A percentile compares a stretch with the other conserved stretches of the same genome.
phyloP scores from a whole-genome alignment of 2,329 filamentous ascomycete species.

The Blumeria graminis region DNA sequence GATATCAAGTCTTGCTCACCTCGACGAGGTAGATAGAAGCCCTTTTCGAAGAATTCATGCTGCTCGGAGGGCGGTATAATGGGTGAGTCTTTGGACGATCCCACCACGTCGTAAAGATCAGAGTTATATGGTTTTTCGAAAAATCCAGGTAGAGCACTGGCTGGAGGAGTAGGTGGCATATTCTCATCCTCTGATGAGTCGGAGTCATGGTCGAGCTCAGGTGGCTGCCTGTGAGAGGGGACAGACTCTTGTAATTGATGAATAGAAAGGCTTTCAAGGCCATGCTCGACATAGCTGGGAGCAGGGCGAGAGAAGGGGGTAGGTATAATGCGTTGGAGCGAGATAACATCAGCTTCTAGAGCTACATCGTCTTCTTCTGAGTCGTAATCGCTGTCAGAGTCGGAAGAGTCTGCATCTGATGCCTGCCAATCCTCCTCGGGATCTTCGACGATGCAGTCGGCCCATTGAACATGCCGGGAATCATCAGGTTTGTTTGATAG shows the following conservation, averaged over 20 bases:
- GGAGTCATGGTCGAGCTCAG: conserved; percentile 45
- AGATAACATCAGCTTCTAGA: conserved; percentile 24
- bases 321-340: conserved; percentile 18
- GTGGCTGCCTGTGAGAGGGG: conserved; percentile 38
- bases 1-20: conserved; percentile 18
- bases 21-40: conserved; percentile 22
- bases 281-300: conserved; percentile 29
- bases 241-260: conserved; percentile 35
- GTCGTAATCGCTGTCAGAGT: conserved; percentile 26
- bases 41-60: conserved; percentile 21
- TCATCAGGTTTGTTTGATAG: conserved; percentile 27
- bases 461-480: conserved; percentile 61
- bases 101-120: conserved; percentile 12
- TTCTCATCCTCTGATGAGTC: conserved; percentile 47
- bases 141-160: conserved; percentile 29
- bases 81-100: conserved; percentile 4
- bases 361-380: conserved; percentile 28
- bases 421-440: conserved; percentile 45
- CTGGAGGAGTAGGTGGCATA: conserved; percentile 32
- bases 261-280: conserved; percentile 31
- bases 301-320: background rate
- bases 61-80: conserved; percentile 16
- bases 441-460: conserved; percentile 52
- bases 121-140: conserved; percentile 26
- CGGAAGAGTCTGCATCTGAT: conserved; percentile 31